phyloP scores from a whole-genome alignment of 768 basidiomycete genomes.

The Hortiboletus flavorubellus region DNA sequence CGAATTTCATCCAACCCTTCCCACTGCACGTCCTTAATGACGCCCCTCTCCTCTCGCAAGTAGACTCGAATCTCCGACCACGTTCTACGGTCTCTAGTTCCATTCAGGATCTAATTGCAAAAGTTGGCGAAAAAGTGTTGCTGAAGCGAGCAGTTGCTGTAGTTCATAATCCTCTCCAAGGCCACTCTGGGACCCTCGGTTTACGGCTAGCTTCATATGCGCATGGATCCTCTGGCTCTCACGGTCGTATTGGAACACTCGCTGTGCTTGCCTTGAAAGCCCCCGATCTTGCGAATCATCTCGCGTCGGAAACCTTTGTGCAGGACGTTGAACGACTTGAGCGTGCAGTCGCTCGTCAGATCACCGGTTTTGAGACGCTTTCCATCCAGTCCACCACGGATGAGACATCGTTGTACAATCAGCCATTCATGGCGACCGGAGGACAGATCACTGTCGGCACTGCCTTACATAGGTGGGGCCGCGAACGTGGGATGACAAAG shows the following conservation, averaged over 20 bases:
- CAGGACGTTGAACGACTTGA: conserved; percentile 61
- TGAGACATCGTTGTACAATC: conserved; percentile 60
- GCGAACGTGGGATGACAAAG: conserved; percentile 41
- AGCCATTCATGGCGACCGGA: conserved; percentile 73
- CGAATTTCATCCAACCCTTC: conserved; percentile 44
- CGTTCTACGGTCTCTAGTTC: conserved; percentile 54
- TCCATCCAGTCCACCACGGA: conserved; percentile 43
- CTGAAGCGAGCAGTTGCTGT: conserved; percentile 56
- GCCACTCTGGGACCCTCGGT: conserved; percentile 35
- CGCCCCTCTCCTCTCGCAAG: conserved; percentile 62
- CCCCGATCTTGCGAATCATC: conserved; percentile 39
- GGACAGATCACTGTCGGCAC: conserved; percentile 41
- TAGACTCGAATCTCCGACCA: conserved; percentile 30
- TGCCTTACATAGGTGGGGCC: conserved; percentile 52
- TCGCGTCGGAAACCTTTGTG: conserved; percentile 47
- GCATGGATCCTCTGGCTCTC: conserved; percentile 52
- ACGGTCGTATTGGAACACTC: conserved; percentile 61
- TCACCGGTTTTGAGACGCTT: conserved; percentile 75
- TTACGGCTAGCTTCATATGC: conserved; percentile 53
- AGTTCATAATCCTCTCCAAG: conserved; percentile 36
- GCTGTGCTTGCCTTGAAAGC: conserved; percentile 54
- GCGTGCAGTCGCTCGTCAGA: conserved; percentile 78
- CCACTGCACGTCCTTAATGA: conserved; percentile 51
- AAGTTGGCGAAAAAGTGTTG: conserved; percentile 77
- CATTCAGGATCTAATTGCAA: conserved; percentile 66